phyloP scores from a whole-genome alignment of 768 basidiomycete species.

The Hemileccinum impolitum region DNA sequence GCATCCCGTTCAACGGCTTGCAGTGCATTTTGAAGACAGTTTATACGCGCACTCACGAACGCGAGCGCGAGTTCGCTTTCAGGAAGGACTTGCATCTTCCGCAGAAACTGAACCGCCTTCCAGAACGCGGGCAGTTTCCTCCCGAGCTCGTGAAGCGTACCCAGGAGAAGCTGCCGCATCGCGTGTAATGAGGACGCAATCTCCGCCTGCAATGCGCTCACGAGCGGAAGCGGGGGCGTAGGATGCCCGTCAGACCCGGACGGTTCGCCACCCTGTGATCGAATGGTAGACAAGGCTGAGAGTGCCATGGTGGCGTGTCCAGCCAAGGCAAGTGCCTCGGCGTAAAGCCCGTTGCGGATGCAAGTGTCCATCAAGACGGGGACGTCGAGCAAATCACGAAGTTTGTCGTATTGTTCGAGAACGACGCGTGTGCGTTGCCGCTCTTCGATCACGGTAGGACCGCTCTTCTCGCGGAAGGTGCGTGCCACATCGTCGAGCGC shows the following conservation, averaged over 20 bases:
- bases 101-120: conserved; percentile 85
- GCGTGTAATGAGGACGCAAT: conserved; percentile 58
- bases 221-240: conserved; percentile 21
- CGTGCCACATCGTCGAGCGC: conserved; percentile 70
- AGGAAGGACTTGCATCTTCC: conserved; percentile 72
- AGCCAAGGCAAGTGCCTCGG: conserved; percentile 85
- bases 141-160: conserved; percentile 75
- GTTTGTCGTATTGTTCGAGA: conserved; percentile 92
- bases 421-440: conserved; percentile 77
- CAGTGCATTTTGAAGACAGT: conserved; percentile 57
- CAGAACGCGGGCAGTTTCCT: conserved; percentile 84
- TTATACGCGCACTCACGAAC: conserved; percentile 73
- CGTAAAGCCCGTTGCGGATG: conserved; percentile 88
- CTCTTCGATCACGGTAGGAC: conserved; percentile 62
- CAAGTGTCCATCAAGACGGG: conserved; percentile 91
- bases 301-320: conserved; percentile 61
- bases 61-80: conserved; percentile 80
- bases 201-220: conserved; percentile 58
- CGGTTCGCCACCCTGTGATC: conserved; percentile 32
- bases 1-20: conserved; percentile 47
- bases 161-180: conserved; percentile 77
- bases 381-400: conserved; percentile 87
- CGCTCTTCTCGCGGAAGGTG: conserved; percentile 70
- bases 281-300: conserved; percentile 34
- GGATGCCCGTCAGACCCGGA: conserved; percentile 43